These are phyloP conservation scores for Pythium rhizo-oryzae DNA, from an alignment of 352 stramenopile genomes.

Conservation along the genomic window DNA sequence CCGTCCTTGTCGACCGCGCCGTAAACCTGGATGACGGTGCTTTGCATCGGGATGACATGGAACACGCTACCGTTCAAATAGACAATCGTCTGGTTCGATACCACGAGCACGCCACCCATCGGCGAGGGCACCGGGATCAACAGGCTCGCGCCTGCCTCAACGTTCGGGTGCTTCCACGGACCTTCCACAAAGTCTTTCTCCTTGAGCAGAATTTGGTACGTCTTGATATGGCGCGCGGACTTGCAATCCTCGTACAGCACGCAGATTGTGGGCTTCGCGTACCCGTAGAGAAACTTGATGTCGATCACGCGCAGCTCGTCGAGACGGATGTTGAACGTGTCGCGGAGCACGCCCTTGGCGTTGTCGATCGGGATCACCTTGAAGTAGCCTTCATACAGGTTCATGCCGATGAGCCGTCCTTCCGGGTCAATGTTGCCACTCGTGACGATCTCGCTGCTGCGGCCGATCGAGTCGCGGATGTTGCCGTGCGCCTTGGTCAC, in stretches of 20 bases:
- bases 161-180: constrained; percentile 89
- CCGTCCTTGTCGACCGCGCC: constrained; percentile 88
- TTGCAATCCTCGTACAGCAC: constrained; percentile 93
- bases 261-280: constrained; percentile 87
- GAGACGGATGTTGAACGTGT: constrained; percentile 93
- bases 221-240: constrained; percentile 90
- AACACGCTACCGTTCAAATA: constrained; percentile 90
- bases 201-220: constrained; percentile 89
- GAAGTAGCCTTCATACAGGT: constrained; percentile 92
- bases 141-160: constrained; percentile 86
- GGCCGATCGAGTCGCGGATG: constrained; percentile 85
- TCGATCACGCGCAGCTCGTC: constrained; percentile 93
- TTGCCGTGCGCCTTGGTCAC: constrained; percentile 87
- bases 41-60: constrained; percentile 92
- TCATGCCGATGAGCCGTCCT: constrained; percentile 88
- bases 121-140: constrained; percentile 89
- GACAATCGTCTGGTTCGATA: constrained; percentile 92
- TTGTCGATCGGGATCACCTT: constrained; percentile 90
- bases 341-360: constrained; percentile 72
- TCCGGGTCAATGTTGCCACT: constrained; percentile 90
- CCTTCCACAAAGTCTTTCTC: constrained; percentile 91
- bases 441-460: constrained; percentile 88
- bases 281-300: constrained; percentile 93
- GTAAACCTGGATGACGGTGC: constrained; percentile 90
- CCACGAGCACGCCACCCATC: constrained; percentile 87